Evolutionary conservation across 208 protist species (phyloP).

Genomic region (Porcisia hertigi): DNA sequence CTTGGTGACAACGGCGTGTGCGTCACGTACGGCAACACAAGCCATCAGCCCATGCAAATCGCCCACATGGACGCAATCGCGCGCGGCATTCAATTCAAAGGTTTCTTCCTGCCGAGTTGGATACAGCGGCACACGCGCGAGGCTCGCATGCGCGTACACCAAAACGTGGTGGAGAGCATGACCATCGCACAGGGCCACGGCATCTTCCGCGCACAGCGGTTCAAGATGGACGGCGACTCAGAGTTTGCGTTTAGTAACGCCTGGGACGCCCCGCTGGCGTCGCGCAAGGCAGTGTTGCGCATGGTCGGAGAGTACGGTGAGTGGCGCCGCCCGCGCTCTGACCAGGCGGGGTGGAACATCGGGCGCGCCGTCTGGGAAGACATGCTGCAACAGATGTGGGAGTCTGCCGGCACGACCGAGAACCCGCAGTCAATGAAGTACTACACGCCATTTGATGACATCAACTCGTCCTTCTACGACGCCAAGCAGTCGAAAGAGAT

Average conservation of each 20-base stretch:
- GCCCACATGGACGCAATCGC: constrained; percentile 94
- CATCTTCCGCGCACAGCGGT: constrained; percentile 88
- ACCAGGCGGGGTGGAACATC: constrained; percentile 84
- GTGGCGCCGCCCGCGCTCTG: constrained; percentile 80
- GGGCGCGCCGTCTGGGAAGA: constrained; percentile 87
- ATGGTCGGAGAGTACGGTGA: constrained; percentile 93
- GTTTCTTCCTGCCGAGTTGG: constrained; percentile 95
- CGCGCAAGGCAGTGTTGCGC: constrained; percentile 83
- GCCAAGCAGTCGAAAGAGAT: constrained; percentile 85
- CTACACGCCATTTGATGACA: constrained; percentile 89
- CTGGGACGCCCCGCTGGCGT: constrained; percentile 84
- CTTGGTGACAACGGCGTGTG: constrained; percentile 90
- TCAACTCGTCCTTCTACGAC: constrained; percentile 78
- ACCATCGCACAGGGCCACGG: constrained; percentile 87
- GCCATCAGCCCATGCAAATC: constrained; percentile 91
- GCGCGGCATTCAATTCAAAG: constrained; percentile 86
- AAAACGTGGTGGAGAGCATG: constrained; percentile 91
- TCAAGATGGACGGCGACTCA: constrained; percentile 89
- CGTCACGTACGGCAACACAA: constrained; percentile 97
- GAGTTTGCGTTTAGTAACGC: constrained; percentile 89
- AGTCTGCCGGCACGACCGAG: constrained; percentile 77
- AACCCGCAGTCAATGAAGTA: constrained; percentile 93
- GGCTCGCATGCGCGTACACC: constrained; percentile 86
- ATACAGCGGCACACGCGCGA: constrained; percentile 80
- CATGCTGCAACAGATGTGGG: constrained; percentile 87